Evolutionary conservation across 1,139 yeast genomes (phyloP).

Genomic region (Hyphopichia buzzinii): DNA sequence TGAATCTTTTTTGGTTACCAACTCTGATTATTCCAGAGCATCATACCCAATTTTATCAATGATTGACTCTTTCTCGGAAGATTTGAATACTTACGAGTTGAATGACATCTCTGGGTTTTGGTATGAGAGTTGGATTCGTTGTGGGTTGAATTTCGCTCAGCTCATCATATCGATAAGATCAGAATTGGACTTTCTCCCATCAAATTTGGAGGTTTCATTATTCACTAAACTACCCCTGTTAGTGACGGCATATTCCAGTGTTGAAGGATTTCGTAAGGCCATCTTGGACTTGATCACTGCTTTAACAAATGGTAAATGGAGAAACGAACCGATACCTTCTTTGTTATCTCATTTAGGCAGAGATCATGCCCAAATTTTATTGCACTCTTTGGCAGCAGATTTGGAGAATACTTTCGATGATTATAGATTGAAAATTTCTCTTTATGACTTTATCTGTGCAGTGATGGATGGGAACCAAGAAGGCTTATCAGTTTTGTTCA

Average conservation of each 20-base stretch:
- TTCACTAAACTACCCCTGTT: constrained; percentile 57
- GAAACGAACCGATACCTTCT: constrained; percentile 60
- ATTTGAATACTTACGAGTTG: constrained; percentile 37
- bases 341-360: constrained; percentile 77
- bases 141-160: constrained; percentile 41
- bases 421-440: constrained; percentile 51
- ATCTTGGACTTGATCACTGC: constrained; percentile 60
- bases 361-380: constrained; percentile 56
- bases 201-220: constrained; percentile 62
- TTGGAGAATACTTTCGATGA: constrained; percentile 60
- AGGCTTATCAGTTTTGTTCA: constrained; percentile 74
- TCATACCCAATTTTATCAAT: constrained; percentile 54
- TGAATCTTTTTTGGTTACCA: constrained; percentile 55
- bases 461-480: constrained; percentile 80
- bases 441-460: constrained; percentile 74
- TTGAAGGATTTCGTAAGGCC: constrained; percentile 46
- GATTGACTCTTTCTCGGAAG: constrained; percentile 46
- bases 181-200: constrained; percentile 46
- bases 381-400: constrained; percentile 58
- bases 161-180: constrained; percentile 56
- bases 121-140: constrained; percentile 42
- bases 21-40: constrained; percentile 51
- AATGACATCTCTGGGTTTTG: constrained; percentile 43
- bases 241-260: constrained; percentile 57
- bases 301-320: constrained; percentile 63